A percentile compares a stretch with the other conserved stretches of the same genome.
Conservation (phyloP, 768 basidiomycete genomes). For the Russula foetens region DNA sequence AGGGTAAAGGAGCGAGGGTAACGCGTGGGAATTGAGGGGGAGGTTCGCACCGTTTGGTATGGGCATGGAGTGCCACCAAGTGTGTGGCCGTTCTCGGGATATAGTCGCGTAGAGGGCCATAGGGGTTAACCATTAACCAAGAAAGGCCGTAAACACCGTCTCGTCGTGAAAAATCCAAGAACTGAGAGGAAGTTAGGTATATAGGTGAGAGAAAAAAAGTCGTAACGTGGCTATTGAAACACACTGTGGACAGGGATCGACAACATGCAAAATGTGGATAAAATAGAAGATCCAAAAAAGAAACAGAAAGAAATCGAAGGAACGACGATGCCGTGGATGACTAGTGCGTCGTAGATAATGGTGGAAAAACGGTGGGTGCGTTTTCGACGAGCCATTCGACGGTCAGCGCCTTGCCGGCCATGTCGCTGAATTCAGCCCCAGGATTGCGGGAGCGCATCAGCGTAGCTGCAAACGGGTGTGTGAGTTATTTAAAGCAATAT, state of each 20-base stretch:
- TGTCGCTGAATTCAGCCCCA: conserved; percentile 88
- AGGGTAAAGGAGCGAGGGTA: not conserved
- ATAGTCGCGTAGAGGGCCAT: not conserved
- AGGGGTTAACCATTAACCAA: conserved; percentile 1
- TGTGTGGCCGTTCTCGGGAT: not conserved
- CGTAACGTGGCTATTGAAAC: conserved; percentile 10
- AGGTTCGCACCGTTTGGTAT: not conserved
- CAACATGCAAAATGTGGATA: not conserved
- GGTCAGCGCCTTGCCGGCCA: conserved; percentile 91
- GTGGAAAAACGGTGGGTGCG: conserved; percentile 46
- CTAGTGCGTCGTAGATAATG: conserved; percentile 7
- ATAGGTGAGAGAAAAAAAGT: not conserved
- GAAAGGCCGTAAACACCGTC: not conserved
- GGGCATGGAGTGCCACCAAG: not conserved
- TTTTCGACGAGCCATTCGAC: conserved; percentile 95
- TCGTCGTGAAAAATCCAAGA: no score
- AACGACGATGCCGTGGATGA: not conserved
- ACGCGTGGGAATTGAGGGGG: not conserved
- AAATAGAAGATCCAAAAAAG: not conserved
- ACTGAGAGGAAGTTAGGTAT: not conserved
- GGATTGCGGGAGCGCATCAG: conserved; percentile 87
- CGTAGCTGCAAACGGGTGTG: conserved; percentile 55
- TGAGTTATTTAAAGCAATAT: not conserved
- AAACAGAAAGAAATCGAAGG: no score
- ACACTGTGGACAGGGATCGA: conserved; percentile 6